phyloP scores from a whole-genome alignment of 2,329 filamentous ascomycete species.

The Colletotrichum australisinense region DNA sequence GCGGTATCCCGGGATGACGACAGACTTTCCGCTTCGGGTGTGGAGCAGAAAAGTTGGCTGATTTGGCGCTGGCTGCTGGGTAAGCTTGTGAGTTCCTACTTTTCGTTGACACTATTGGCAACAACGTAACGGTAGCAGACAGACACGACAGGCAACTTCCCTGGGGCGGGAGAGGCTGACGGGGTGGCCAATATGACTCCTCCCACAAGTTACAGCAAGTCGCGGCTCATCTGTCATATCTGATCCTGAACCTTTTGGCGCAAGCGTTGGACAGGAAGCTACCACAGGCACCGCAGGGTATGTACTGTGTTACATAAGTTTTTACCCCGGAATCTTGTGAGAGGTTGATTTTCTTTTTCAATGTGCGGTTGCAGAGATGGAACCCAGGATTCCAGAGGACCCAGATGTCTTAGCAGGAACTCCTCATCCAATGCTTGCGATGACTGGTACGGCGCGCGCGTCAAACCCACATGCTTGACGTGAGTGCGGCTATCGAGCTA shows the following conservation, averaged over 20 bases:
- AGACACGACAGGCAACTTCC: conserved; percentile 27
- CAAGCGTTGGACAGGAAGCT: neutral
- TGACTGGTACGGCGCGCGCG: neutral
- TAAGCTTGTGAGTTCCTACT: conserved; percentile 13
- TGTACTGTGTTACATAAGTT: neutral
- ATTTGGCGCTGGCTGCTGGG: conserved; percentile 16
- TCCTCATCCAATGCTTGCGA: conserved; percentile 11
- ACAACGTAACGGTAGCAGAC: conserved; percentile 3
- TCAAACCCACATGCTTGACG: conserved; percentile 16
- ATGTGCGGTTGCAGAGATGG: conserved; percentile 15
- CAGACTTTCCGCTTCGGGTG: conserved; percentile 34
- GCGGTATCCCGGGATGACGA: conserved; percentile 35
- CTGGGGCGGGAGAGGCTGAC: conserved; percentile 17
- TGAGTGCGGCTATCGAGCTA: neutral
- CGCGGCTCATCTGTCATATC: conserved; percentile 24
- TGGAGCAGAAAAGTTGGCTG: conserved; percentile 28
- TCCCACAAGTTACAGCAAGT: conserved; percentile 6
- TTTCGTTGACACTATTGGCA: conserved; percentile 10
- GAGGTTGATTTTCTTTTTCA: conserved; percentile 1
- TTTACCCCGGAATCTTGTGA: conserved; percentile 16
- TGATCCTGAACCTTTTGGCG: neutral
- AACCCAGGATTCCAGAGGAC: neutral
- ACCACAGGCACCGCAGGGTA: neutral
- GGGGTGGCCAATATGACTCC: conserved; percentile 18
- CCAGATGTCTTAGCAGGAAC: neutral